Conservation (phyloP, 2,329 filamentous ascomycete species). For the Cladosporium colombiae region DNA sequence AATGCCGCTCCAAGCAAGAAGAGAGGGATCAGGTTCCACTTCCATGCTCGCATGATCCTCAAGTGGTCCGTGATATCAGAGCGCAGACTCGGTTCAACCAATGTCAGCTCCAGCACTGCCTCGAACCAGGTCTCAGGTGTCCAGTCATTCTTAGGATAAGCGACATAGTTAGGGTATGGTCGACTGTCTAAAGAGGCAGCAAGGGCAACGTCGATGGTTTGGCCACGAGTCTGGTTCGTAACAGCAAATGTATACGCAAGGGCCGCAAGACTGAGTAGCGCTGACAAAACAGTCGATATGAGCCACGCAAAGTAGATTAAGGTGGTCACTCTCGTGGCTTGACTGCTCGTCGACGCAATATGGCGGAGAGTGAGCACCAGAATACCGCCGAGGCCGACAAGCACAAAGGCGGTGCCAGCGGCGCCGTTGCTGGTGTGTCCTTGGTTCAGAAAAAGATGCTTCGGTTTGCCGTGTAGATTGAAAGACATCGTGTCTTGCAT, state of each 20-base stretch:
- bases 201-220: slow-evolving; percentile 29
- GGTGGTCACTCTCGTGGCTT: neutral
- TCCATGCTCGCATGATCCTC: slow-evolving; percentile 32
- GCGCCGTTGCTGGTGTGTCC: slow-evolving; percentile 37
- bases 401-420: slow-evolving; percentile 34
- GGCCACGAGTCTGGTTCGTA: slow-evolving; percentile 26
- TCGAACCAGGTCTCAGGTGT: slow-evolving; percentile 36
- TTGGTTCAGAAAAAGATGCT: slow-evolving; percentile 35
- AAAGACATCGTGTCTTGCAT: slow-evolving; percentile 30
- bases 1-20: slow-evolving; percentile 29
- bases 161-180: slow-evolving; percentile 32
- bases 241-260: slow-evolving; percentile 33
- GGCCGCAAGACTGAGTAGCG: slow-evolving; percentile 29
- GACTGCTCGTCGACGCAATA: neutral
- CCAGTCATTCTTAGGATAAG: slow-evolving; percentile 31
- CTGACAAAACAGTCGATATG: slow-evolving; percentile 28
- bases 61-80: slow-evolving; percentile 26
- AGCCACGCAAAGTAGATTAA: slow-evolving; percentile 30
- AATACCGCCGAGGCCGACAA: slow-evolving; percentile 32
- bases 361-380: slow-evolving; percentile 29
- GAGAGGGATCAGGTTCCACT: slow-evolving; percentile 36
- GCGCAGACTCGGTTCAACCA: slow-evolving; percentile 22
- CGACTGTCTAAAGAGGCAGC: slow-evolving; percentile 28
- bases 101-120: slow-evolving; percentile 29
- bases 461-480: slow-evolving; percentile 44